Evolutionary conservation across 345 rosid species (phyloP).

Genomic region (Dimocarpus longan): DNA sequence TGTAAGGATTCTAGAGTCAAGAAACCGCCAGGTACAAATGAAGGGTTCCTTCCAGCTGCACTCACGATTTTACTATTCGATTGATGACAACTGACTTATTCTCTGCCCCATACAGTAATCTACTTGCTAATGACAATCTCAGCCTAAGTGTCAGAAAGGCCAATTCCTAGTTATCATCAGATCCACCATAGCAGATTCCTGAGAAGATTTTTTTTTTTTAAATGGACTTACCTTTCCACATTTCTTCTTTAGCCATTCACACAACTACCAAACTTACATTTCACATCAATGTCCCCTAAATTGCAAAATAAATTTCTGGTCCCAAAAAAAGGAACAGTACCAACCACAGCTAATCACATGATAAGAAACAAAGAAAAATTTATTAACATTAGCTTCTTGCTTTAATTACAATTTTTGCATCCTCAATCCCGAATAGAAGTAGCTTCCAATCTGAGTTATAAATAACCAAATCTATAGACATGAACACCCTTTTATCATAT

Average conservation of each 20-base stretch:
- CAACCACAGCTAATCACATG: not conserved
- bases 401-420: too few relatives aligned
- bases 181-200: not conserved
- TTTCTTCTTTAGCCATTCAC: not conserved
- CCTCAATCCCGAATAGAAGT: not conserved
- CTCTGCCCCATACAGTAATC: not conserved
- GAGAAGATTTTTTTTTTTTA: too few relatives aligned
- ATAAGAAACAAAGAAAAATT: not conserved
- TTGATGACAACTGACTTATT: not conserved
- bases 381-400: too few relatives aligned
- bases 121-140: not conserved
- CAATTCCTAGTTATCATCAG: not conserved
- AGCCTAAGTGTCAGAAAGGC: not conserved
- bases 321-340: not conserved
- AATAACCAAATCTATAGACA: not conserved
- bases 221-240: not conserved
- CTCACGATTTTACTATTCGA: not conserved
- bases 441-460: constrained; percentile 2
- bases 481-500: not conserved
- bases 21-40: constrained; percentile 2
- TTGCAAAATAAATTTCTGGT: not conserved
- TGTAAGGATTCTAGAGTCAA: constrained; percentile 14
- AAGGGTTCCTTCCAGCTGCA: not conserved
- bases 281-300: not conserved
- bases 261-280: not conserved